Percentiles rank a stretch among this genome's conserved stretches.
Evolutionary conservation across 495 filamentous ascomycete species (phyloP).

Genomic region (Physcia stellaris): DNA sequence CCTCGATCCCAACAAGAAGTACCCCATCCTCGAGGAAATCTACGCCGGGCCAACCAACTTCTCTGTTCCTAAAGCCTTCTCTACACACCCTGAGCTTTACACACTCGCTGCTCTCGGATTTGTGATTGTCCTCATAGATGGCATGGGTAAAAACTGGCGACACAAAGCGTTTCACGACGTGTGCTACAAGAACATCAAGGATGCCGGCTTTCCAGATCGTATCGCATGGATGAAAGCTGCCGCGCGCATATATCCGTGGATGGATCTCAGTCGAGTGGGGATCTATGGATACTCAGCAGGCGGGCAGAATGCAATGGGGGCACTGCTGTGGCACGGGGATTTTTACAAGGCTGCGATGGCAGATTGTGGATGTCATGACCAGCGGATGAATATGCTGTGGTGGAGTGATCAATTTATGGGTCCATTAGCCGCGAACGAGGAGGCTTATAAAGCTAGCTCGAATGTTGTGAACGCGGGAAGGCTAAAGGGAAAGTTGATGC

Average conservation of each 20-base stretch:
- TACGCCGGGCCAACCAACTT: conserved; percentile 15
- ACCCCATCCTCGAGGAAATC: conserved; percentile 15
- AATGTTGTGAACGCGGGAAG: conserved; percentile 15
- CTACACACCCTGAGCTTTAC: conserved; percentile 5
- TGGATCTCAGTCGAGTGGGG: conserved; percentile 12
- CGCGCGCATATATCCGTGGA: conserved; percentile 10
- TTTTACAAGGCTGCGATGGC: conserved; percentile 17
- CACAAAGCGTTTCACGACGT: conserved; percentile 16
- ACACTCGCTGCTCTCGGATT: conserved; percentile 13
- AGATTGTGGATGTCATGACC: conserved; percentile 16
- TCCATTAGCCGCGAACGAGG: conserved; percentile 13
- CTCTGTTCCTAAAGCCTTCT: conserved; percentile 11
- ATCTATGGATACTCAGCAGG: conserved; percentile 13
- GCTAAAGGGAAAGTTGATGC: conserved; percentile 12
- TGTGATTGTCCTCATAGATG: conserved; percentile 15
- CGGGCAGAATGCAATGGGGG: conserved; percentile 14
- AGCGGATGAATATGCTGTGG: conserved; percentile 17
- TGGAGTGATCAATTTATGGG: conserved; percentile 19
- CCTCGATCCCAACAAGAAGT: conserved; percentile 14
- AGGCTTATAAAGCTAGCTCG: conserved; percentile 12
- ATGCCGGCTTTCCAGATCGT: conserved; percentile 17
- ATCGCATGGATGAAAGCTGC: conserved; percentile 15
- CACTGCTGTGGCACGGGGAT: conserved; percentile 15
- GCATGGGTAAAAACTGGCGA: conserved; percentile 17
- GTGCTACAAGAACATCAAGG: conserved; percentile 16